Conservation (phyloP, 176 grass and related monocot species). For the Phyllostachys edulis region DNA sequence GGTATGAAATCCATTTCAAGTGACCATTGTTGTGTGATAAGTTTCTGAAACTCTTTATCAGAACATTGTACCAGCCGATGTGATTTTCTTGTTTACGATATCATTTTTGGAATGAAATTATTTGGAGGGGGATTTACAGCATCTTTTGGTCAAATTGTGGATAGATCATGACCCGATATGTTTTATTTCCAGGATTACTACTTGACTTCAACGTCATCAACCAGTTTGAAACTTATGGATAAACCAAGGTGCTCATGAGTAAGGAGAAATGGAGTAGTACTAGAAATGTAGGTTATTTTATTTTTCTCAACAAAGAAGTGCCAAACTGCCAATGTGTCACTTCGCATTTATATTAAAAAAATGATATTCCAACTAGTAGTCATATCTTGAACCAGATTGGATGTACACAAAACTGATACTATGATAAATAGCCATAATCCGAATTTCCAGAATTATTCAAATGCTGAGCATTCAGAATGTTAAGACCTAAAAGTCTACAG, state of each 20-base stretch:
- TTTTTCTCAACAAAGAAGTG: not conserved
- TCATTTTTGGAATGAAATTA: not conserved
- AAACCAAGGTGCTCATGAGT: not conserved
- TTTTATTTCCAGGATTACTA: not conserved
- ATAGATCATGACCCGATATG: not conserved
- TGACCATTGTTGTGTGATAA: not conserved
- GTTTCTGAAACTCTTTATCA: not conserved
- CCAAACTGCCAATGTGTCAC: not conserved
- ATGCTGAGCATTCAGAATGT: not conserved
- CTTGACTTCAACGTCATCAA: not conserved
- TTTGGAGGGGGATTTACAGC: not conserved
- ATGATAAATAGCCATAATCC: not conserved
- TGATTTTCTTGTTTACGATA: not conserved
- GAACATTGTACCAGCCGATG: not conserved
- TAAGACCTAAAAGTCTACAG: slow-evolving; percentile 59
- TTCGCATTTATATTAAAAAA: not conserved
- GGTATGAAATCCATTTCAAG: not conserved
- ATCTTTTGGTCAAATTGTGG: not conserved
- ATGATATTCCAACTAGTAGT: not conserved
- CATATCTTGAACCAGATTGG: not conserved
- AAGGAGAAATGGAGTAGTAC: not conserved
- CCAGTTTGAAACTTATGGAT: not conserved
- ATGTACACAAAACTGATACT: not conserved
- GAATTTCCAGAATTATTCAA: slow-evolving; percentile 23
- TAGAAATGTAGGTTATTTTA: not conserved